Base-by-base conservation (phyloP, 2,329 filamentous ascomycete genomes). In the Aspergillus pseudonomiae region DNA sequence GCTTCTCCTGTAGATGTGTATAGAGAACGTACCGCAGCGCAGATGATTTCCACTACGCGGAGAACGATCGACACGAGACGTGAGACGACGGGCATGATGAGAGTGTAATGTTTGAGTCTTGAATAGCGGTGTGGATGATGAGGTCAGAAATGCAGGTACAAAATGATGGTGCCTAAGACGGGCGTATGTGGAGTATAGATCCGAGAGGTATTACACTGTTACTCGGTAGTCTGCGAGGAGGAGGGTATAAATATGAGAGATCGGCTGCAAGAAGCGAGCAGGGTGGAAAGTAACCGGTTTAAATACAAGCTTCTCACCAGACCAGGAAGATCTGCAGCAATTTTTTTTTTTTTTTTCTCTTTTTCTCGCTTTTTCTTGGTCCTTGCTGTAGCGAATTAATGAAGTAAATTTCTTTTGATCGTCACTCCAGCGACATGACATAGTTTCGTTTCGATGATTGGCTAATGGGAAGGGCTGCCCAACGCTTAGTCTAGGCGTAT, bases 41-140 rank as follows among this genome's bases (percentile, higher is more conserved):
- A 93, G 71, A 83, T 87, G 67, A 94, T 84, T 80, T 92, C 83
- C 70, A 82, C 83, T 14, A 86, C 74, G 73, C 88, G 87, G 69
- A 90, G 81, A 70, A 86, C 75, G 66, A 88, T 81, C 28, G 86
- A 86, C 32, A 85, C 66, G 26, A 89, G 68, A 63, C 87, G 84
- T 11, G 83, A 82, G 65, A 88, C 62, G 66, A 85, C 78, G 60
- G 77, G 77, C 84, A 86, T 86, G 62, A 54, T 74, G 67, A 63
- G 34, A 55, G 59, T 54, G 54, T 32, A 39, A 30, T 53, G 55
- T 56, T 34, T 24, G 30, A 24, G 26, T 59, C 16, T 41, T 4
- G 28, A 39, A 19, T 50, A 46, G 30, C 46, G 53, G 41, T 30
- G 57, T 46, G 30, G 10, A 34, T 19, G n/a, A 5, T 32, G 34